Evolutionary conservation across 768 basidiomycete species (phyloP), one percentile per base, ranked within the genome.

Genomic region (Xerocomellus chrysenteron): DNA sequence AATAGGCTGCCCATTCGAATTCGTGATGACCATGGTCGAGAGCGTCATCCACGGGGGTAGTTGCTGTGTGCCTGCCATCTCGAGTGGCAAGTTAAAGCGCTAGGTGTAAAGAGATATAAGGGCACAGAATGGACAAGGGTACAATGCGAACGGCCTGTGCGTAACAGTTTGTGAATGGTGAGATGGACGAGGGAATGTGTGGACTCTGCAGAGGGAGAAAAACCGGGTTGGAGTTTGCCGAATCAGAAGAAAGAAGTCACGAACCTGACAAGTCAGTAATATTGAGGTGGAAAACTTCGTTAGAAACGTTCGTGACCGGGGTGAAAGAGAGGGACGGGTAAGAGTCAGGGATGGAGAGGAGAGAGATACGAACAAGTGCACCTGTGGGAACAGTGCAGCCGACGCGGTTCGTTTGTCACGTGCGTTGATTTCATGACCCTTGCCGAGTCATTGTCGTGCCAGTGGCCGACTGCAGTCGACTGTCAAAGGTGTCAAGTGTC

Each of bases 41-140:
- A 80, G 75, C 2, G 87, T 82, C 59, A 91, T 74, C 90, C 90
- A 92, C 33, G 89, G 75, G 44, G 90, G 90, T 50, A 83, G 78
- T 56, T 77, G 73, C 69, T 92, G 90, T 4, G 86, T 82, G 26
- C 82, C 66, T 54, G 69, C 66, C 69, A 72, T 72, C 47, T 43
- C 26, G 17, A 53, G 49, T 50, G 55, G 62, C 60, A 57, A 58
- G 50, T 36, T 37, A 19, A 47, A 40, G 32, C 10, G 49, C 21
- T 24, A 35, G 12, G 24, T 28, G 50, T 28, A 51, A 40, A 47
- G 46, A 47, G 35, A 60, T 41, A 52, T 59, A 48, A 55, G 17
- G 56, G 59, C 45, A 45, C 54, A 32, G 36, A 47, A 48, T 58
- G 54, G 17, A 40, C 45, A 41, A 36, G 24, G 21, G 57, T 44